Evolutionary conservation across 2,329 filamentous ascomycete genomes (phyloP), one percentile per base, ranked within the genome.

Genomic region (Fusarium penzigii): DNA sequence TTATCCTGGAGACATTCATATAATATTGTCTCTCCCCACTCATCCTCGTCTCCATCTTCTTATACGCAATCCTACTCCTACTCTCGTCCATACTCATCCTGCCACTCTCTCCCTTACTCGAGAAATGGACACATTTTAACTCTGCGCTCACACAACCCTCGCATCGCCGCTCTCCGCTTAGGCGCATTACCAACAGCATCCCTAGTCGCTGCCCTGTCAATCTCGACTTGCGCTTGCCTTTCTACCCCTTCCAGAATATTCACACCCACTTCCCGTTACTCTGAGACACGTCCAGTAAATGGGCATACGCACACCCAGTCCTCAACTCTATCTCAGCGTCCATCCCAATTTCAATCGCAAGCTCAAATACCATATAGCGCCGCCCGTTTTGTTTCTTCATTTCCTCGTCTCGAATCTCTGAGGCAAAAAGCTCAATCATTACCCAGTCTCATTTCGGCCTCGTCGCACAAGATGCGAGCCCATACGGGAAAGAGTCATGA

Each of bases 381-480:
- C 17, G 34, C 51, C 46, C 59, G 51, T 36, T 48, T 48, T 51
- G 46, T 44, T 17, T 52, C 56, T 44, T 48, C 58, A 9, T 48
- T 65, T 38, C 63, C 63, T 32, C 57, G 63, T 52, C 55, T 65
- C 41, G 46, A 53, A 36, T 46, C 56, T 17, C 54, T 65, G 32
- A 59, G 61, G 46, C 61, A 46, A 49, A 62, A 51, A 50, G 39
- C 61, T 41, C 52, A 52, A 53, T 55, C 56, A 39, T 44, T 42
- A 44, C 61, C 52, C 39, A 57, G 49, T 38, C 52, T 65, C 47
- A 53, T 67, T 55, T 68, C 71, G 63, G 65, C 65, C 51, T 62
- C 65, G 56, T 59, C 62, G 39, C 50, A 63, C 13, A 65, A 69
- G 46, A 70, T 71, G 59, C 70, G 69, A 49, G 64, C 68, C 47